A percentile compares a stretch with the other conserved stretches of the same genome.
These are phyloP conservation scores for Populus hybrid DNA, from an alignment of 441 rosid genomes.

Conservation along the genomic window DNA sequence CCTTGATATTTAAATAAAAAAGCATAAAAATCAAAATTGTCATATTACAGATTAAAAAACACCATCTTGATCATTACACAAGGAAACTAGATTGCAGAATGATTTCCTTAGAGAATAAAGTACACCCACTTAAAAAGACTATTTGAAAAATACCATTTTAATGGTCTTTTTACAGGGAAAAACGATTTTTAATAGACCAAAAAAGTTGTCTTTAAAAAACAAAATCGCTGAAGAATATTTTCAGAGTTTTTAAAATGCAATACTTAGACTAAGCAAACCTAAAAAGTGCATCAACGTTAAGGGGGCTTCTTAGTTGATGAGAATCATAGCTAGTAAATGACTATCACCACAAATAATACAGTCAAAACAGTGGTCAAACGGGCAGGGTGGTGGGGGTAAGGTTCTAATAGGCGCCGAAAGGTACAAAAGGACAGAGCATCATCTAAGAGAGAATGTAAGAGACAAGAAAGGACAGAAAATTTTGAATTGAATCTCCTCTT, in stretches of 20 bases:
- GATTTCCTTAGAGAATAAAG: neutral
- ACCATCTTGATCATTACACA: too few relatives aligned
- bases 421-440: conserved; percentile 20
- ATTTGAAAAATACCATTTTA: neutral
- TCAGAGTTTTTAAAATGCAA: neutral
- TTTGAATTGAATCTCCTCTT: conserved; percentile 15
- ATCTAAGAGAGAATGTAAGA: conserved; percentile 16
- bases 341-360: neutral
- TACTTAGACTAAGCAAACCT: neutral
- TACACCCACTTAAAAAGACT: neutral
- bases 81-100: neutral
- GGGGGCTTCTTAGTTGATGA: neutral
- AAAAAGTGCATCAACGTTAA: neutral
- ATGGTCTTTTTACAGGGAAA: neutral
- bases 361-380: conserved; percentile 27
- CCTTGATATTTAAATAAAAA: too few relatives aligned
- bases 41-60: too few relatives aligned
- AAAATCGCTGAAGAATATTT: neutral
- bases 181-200: neutral
- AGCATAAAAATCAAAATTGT: too few relatives aligned
- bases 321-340: neutral
- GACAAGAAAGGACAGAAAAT: conserved; percentile 30
- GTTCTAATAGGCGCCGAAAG: conserved; percentile 42
- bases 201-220: neutral
- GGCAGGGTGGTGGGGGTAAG: conserved; percentile 14